Evolutionary conservation across 2,329 filamentous ascomycete species (phyloP).

Genomic region (Claviceps sp.): DNA sequence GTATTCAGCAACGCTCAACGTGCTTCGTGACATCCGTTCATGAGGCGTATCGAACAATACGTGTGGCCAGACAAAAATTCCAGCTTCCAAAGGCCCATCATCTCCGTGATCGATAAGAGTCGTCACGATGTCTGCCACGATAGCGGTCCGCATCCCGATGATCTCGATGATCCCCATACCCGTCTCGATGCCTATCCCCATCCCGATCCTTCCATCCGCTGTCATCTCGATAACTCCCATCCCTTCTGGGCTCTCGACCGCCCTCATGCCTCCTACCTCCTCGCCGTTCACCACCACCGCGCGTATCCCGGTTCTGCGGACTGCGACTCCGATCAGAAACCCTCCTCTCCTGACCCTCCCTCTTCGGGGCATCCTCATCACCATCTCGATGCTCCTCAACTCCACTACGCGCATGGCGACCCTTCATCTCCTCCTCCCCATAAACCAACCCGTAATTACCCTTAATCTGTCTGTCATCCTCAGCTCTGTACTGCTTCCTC

Average conservation of each 20-base stretch:
- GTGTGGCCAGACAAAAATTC: neutral
- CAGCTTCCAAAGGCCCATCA: slow-evolving; percentile 1
- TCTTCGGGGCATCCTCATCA: slow-evolving; percentile 7
- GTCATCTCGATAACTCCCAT: slow-evolving; percentile 6
- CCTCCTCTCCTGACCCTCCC: neutral
- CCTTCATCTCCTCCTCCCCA: slow-evolving; percentile 54
- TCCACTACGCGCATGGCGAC: slow-evolving; percentile 30
- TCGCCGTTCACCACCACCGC: neutral
- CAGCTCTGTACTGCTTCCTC: slow-evolving; percentile 75
- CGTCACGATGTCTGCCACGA: slow-evolving; percentile 2
- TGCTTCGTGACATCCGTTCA: neutral
- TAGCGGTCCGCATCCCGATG: slow-evolving; percentile 1
- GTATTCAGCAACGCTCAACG: no score
- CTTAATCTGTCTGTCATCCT: slow-evolving; percentile 32
- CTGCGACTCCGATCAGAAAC: slow-evolving; percentile 25
- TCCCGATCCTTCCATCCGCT: slow-evolving; percentile 2
- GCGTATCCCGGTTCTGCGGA: slow-evolving; percentile 18
- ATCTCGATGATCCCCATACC: neutral
- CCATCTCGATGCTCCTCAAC: slow-evolving; percentile 12
- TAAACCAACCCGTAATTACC: slow-evolving; percentile 68
- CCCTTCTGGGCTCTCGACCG: slow-evolving; percentile 14
- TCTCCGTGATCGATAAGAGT: slow-evolving; percentile 9
- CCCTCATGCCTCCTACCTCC: slow-evolving; percentile 13
- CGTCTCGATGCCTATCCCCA: slow-evolving; percentile 6
- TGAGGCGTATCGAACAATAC: neutral